Evolutionary conservation across 768 basidiomycete genomes (phyloP), one percentile per base, ranked within the genome.

Genomic region (Suillus decipiens): DNA sequence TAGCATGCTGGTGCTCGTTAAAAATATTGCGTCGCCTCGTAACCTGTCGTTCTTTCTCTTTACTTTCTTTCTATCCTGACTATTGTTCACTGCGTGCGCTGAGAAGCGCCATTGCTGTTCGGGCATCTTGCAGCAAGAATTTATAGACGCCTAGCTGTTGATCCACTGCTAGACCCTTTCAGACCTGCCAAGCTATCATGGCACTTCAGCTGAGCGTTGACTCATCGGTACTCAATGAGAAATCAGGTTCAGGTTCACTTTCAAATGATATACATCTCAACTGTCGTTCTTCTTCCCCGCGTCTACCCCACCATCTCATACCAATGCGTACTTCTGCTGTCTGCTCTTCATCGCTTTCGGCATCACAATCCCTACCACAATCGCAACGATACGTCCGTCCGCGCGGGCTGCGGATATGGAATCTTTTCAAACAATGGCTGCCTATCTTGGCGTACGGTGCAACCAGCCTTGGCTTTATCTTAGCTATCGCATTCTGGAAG

Each of bases 401-500:
- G 63, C 78, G 80, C 34, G 77, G 80, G 34, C 77, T 84, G 45
- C 81, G 86, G 67, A 84, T 85, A 82, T 76, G 78, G 67, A 84
- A 82, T 66, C 75, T 84, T n/a, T 67, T 92, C 66, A 84, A 83
- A 66, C 86, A 90, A 58, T 95, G 90, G 89, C 75, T 89, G 33
- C 93, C 93, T 42, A 76, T 95, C 62, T 82, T 93, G 63, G 72
- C 88, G 59, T 97, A 95, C 78, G 85, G 82, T 19, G 78, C 88
- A 8, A 94, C 92, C 39, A 93, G 83, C 65, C 79, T 95, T 41
- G 87, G 83, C 14, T 93, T 96, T 68, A 71, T 95, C 41, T 75
- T 89, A 54, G 92, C 90, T n/a, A 86, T 95, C 71, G 89, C 87
- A 39, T 86, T 93, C 67, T 96, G 90, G 84, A 88, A 87, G 75